Evolutionary conservation across 352 stramenopile genomes (phyloP), one percentile per base, ranked within the genome.

Genomic region (Phytopythium boreale): DNA sequence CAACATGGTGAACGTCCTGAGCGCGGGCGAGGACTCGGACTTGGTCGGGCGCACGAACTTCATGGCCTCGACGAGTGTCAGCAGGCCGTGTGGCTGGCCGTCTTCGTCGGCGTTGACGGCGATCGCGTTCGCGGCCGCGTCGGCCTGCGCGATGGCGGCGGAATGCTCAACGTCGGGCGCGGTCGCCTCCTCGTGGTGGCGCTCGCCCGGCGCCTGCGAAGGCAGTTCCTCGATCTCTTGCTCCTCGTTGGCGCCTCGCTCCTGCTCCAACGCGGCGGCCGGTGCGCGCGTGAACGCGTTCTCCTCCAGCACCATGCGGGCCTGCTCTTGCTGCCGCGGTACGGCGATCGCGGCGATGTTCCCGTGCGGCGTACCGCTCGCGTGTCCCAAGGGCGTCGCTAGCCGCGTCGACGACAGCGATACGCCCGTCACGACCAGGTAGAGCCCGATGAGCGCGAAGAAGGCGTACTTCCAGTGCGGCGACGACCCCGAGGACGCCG

Each of bases 371-470:
- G 37, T 8, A 11, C 43, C 20, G 43, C 43, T 15, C 27, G 51
- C 17, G 15, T 41, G 29, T 5, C 49, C 49, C 24, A 31, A 17
- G 7, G 49, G 27, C 2, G 51, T 10, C 27, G 19, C 20, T 19
- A 31, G 9, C 49, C 37, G 68, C 26, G 56, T 55, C 12, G 55
- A 44, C 19, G 53, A 19, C n/a, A 72, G 69, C 39, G 64, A 74
- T 26, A 61, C 37, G 27, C 74, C 24, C 44, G 68, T 57, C 7
- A 51, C 22, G n/a, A 71, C 17, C n/a, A 62, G 61, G 51, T 78
- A 78, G 50, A 63, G 39, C 24, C 51, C 71, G 39, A 75, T 50
- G 36, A 78, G 60, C 31, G 65, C 61, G 59, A 73, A 75, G 56
- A 78, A 75, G 34, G 71, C 49, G 36, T 67, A 43, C 68, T 65